Percentiles rank a stretch among this genome's conserved stretches.
Conservation (phyloP, 2,329 filamentous ascomycete genomes). For the Claviceps arundinis region DNA sequence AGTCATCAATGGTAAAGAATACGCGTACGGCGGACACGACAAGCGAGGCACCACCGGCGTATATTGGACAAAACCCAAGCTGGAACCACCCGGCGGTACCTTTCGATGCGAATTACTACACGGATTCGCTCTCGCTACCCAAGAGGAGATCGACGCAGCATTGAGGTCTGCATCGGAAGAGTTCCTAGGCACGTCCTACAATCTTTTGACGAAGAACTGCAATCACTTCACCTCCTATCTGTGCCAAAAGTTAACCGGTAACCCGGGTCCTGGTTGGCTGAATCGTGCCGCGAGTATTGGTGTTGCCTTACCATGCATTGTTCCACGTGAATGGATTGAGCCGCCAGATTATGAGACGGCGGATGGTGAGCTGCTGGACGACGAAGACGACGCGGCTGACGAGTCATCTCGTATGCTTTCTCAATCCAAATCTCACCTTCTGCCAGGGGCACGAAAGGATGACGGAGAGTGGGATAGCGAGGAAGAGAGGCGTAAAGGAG, state of each 20-base stretch:
- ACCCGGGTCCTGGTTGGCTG: constrained; percentile 59
- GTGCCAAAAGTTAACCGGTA: constrained; percentile 58
- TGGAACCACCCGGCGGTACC: constrained; percentile 63
- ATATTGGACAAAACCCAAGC: constrained; percentile 65
- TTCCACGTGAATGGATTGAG: constrained; percentile 70
- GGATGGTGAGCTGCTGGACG: constrained; percentile 55
- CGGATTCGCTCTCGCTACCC: constrained; percentile 59
- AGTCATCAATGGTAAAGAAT: constrained; percentile 67
- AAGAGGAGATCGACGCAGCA: constrained; percentile 56
- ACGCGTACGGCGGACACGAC: constrained; percentile 75
- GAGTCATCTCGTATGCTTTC: constrained; percentile 49
- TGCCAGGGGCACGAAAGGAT: constrained; percentile 14
- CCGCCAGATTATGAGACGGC: constrained; percentile 63
- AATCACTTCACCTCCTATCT: constrained; percentile 78
- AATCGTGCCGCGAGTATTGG: constrained; percentile 79
- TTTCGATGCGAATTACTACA: constrained; percentile 66
- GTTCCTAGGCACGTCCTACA: constrained; percentile 66
- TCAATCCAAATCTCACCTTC: constrained; percentile 18
- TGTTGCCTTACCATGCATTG: constrained; percentile 66
- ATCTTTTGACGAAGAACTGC: constrained; percentile 73
- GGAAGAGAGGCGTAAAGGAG: constrained; percentile 27
- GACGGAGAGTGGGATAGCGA: constrained; percentile 30
- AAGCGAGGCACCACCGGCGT: constrained; percentile 59
- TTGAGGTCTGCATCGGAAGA: constrained; percentile 55
- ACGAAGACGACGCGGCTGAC: constrained; percentile 32